These are phyloP conservation scores for Ustilago lituana DNA, from an alignment of 1,284 basidiomycete species.

Conservation along the genomic window DNA sequence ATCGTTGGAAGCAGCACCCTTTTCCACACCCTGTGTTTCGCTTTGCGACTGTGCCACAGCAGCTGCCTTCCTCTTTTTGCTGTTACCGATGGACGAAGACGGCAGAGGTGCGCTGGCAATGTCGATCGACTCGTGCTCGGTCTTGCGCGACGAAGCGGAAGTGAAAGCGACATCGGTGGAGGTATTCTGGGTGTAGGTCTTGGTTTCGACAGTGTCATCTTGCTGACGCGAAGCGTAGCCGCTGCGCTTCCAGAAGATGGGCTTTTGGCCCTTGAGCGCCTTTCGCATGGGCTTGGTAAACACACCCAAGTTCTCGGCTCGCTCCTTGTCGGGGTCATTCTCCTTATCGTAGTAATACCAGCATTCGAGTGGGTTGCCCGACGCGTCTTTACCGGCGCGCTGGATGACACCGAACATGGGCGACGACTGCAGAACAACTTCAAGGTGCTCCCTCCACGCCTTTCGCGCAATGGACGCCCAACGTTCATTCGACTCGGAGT, in stretches of 20 bases:
- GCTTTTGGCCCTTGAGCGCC: constrained; percentile 64
- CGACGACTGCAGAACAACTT: constrained; percentile 52
- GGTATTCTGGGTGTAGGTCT: background rate
- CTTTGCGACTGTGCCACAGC: constrained; percentile 12
- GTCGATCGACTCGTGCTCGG: constrained; percentile 27
- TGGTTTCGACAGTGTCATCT: constrained; percentile 18
- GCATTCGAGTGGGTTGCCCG: constrained; percentile 63
- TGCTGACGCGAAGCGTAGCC: constrained; percentile 43
- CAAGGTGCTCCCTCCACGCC: constrained; percentile 63
- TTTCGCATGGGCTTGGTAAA: constrained; percentile 66
- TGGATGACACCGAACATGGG: constrained; percentile 65
- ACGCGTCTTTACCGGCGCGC: constrained; percentile 63
- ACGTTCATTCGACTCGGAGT: constrained; percentile 32
- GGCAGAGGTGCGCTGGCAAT: constrained; percentile 36
- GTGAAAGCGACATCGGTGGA: constrained; percentile 4
- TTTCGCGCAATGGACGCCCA: constrained; percentile 54
- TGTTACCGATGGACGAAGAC: constrained; percentile 16
- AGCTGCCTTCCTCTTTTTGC: constrained; percentile 29
- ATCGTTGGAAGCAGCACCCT: constrained; percentile 1
- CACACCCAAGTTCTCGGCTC: constrained; percentile 60
- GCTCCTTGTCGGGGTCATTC: constrained; percentile 60
- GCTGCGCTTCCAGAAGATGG: constrained; percentile 66
- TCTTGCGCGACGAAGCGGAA: constrained; percentile 5
- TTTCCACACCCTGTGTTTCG: constrained; percentile 6
- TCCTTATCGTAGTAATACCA: constrained; percentile 67